Evolutionary conservation across 2,329 filamentous ascomycete species (phyloP).

Genomic region (Apiospora saccharicola): DNA sequence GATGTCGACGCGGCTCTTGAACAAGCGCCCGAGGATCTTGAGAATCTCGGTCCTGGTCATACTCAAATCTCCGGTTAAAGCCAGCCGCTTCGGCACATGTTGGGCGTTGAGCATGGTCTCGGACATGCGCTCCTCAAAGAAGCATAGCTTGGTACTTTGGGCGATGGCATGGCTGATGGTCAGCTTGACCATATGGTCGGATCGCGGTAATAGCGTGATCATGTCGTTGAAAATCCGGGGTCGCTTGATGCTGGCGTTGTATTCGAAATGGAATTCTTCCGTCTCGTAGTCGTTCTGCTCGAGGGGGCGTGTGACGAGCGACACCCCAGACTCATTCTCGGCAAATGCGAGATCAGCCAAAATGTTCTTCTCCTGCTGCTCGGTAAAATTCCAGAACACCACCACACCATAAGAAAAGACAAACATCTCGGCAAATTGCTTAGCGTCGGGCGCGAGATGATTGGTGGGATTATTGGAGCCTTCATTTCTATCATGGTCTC

Average conservation of each 20-base stretch:
- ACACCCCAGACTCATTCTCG: constrained; percentile 66
- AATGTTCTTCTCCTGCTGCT: constrained; percentile 94
- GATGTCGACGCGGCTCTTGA: constrained; percentile 94
- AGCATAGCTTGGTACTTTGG: constrained; percentile 94
- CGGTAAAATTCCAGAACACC: constrained; percentile 98
- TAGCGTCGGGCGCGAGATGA: constrained; percentile 72
- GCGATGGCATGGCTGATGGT: constrained; percentile 97
- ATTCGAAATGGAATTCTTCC: constrained; percentile 98
- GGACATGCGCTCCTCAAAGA: constrained; percentile 96
- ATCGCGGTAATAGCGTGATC: constrained; percentile 91
- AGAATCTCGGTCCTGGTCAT: constrained; percentile 94
- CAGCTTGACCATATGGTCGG: constrained; percentile 98
- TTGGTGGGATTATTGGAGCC: constrained; percentile 50
- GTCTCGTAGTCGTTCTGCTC: constrained; percentile 94
- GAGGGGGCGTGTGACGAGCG: constrained; percentile 80
- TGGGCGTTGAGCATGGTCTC: constrained; percentile 93
- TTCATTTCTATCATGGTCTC: constrained; percentile 6
- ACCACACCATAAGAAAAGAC: constrained; percentile 97
- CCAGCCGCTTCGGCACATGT: constrained; percentile 87
- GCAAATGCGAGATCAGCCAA: constrained; percentile 94
- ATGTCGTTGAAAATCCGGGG: constrained; percentile 98
- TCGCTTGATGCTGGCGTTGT: constrained; percentile 83
- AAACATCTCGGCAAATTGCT: constrained; percentile 92
- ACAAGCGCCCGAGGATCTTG: constrained; percentile 86
- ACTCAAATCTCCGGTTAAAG: constrained; percentile 86